Base-by-base conservation (phyloP, 305 asterid species). In the Plantago lanceolata region DNA sequence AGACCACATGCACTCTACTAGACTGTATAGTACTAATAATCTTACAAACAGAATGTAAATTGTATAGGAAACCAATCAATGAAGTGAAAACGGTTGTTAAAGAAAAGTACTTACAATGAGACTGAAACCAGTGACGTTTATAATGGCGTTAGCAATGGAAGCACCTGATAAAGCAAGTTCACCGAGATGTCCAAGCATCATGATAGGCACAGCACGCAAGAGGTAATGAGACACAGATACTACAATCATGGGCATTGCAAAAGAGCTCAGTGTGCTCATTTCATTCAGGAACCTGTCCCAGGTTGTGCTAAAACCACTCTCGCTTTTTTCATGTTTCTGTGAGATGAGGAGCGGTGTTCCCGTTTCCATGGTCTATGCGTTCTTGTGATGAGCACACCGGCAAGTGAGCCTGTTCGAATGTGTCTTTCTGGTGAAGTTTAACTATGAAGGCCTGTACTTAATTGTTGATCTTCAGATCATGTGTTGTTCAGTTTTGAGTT, bases 151-250 rank as follows among this genome's bases (percentile, higher is more conserved):
- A 21, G 84, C 81, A 16, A 81, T 64, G 47, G 84, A 71, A 8
- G 74, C 71, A 50, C 86, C 78, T 24, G 86, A 78, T 35, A 81
- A 81, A 2, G 76, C 35, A 12, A 81, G 79, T 19, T 71, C 69
- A 18, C 75, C 76, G 63, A 81, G 47, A 59, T 75, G 86, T 8
- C 86, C 86, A 14, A 81, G 77, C 83, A 81, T 75, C 66, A 75
- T 63, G 8, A 78, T 4, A 1, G 86, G 61, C 21, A 60, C 65
- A 43, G 67, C 69, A 26, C 74, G 83, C 37, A 77, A 49, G 18
- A 75, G 61, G 51, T 68, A 78, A 56, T 78, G 71, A 2, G 73
- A 68, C 47, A 78, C 61, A 3, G 74, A 63, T 2, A 81, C 81
- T 1, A 73, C 79, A 24, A 73, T 71, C 86, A 78, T 75, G 8